These are phyloP conservation scores for Podaxis rugospora DNA, from an alignment of 768 basidiomycete genomes.

Conservation along the genomic window DNA sequence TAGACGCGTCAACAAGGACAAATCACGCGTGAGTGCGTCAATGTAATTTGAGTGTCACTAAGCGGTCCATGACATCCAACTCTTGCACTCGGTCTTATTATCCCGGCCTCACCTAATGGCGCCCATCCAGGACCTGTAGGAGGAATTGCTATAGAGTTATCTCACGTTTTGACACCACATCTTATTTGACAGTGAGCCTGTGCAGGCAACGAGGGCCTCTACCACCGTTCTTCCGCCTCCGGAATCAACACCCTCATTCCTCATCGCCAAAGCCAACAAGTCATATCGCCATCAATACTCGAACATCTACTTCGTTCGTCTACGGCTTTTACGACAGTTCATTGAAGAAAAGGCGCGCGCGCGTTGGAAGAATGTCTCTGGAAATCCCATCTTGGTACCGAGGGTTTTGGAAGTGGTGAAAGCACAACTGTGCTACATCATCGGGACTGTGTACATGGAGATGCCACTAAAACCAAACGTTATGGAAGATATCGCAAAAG, in stretches of 20 bases:
- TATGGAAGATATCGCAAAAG: slow-evolving; percentile 89
- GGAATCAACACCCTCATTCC: slow-evolving; percentile 38
- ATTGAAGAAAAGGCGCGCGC: slow-evolving; percentile 36
- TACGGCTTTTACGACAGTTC: slow-evolving; percentile 34
- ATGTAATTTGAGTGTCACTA: neutral
- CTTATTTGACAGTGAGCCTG: neutral
- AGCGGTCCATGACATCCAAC: neutral
- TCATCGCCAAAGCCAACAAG: slow-evolving; percentile 36
- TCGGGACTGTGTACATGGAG: slow-evolving; percentile 97
- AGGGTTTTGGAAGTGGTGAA: slow-evolving; percentile 86
- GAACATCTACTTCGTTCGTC: slow-evolving; percentile 50
- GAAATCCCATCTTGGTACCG: slow-evolving; percentile 64
- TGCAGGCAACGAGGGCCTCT: slow-evolving; percentile 16
- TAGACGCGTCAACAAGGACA: slow-evolving; percentile 29
- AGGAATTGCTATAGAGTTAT: slow-evolving; percentile 12
- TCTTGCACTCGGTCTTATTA: neutral
- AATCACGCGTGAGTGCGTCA: slow-evolving; percentile 19
- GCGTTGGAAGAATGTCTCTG: slow-evolving; percentile 46
- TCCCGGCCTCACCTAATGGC: neutral
- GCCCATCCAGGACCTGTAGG: slow-evolving; percentile 14
- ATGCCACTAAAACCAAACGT: slow-evolving; percentile 99
- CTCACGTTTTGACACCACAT: neutral
- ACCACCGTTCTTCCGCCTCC: slow-evolving; percentile 34
- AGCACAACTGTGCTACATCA: slow-evolving; percentile 80
- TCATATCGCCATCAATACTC: slow-evolving; percentile 55